Evolutionary conservation across 805 yeast genomes (phyloP).

Genomic region (Candida takata): DNA sequence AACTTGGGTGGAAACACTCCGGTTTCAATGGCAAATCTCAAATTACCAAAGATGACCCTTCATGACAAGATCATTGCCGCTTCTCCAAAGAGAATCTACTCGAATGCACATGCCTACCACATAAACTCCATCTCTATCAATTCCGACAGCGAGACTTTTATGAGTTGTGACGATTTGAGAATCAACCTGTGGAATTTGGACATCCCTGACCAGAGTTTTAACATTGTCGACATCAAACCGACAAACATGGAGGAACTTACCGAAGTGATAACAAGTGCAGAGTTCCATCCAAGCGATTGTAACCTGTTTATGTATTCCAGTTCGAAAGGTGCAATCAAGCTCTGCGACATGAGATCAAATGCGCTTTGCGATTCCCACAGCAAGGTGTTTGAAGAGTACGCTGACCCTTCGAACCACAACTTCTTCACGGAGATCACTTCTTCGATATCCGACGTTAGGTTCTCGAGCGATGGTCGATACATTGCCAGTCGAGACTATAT

Average conservation of each 20-base stretch:
- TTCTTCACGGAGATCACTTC: conserved; percentile 97
- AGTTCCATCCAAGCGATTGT: conserved; percentile 90
- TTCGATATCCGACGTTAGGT: conserved; percentile 88
- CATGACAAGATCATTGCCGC: conserved; percentile 96
- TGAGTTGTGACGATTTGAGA: conserved; percentile 89
- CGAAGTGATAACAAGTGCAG: conserved; percentile 94
- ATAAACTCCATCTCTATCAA: conserved; percentile 93
- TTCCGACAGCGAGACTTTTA: conserved; percentile 92
- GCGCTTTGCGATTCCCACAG: conserved; percentile 91
- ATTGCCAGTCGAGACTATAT: conserved; percentile 95
- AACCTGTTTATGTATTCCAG: conserved; percentile 93
- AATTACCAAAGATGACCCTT: conserved; percentile 80
- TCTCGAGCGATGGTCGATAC: conserved; percentile 86
- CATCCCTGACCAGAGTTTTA: conserved; percentile 90
- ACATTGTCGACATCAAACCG: conserved; percentile 96
- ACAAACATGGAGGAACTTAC: conserved; percentile 98
- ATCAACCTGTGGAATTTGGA: conserved; percentile 94
- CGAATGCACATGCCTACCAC: conserved; percentile 97
- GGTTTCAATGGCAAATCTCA: conserved; percentile 40
- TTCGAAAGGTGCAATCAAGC: conserved; percentile 90
- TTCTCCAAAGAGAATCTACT: conserved; percentile 82
- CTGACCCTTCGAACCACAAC: conserved; percentile 88
- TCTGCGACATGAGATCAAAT: conserved; percentile 93
- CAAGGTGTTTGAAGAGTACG: conserved; percentile 82
- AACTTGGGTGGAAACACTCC: conserved; percentile 49